Percentiles rank a stretch among this genome's conserved stretches.
Conservation (phyloP, 2,329 filamentous ascomycete species). For the Epichloe sibirici region DNA sequence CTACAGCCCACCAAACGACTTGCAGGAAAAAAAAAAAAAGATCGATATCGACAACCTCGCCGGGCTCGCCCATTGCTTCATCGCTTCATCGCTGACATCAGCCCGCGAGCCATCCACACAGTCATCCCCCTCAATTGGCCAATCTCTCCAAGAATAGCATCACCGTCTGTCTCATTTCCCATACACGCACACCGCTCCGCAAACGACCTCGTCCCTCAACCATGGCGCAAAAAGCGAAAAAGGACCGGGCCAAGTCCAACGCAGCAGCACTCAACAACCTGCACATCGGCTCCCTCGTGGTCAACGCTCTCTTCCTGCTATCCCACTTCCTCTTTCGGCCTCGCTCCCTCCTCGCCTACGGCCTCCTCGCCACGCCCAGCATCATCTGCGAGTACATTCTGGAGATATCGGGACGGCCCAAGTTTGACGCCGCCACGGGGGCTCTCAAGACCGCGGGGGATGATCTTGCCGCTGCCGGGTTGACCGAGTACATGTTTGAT, state of each 20-base stretch:
- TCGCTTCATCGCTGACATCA: neutral
- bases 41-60: too few species aligned
- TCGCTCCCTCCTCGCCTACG: conserved; percentile 56
- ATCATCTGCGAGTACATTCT: conserved; percentile 75
- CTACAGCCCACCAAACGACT: too few species aligned
- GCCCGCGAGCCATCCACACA: too few species aligned
- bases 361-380: conserved; percentile 60
- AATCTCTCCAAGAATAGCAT: neutral
- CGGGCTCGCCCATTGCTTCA: too few species aligned
- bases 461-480: conserved; percentile 74
- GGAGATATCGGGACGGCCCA: conserved; percentile 72
- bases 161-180: conserved; percentile 2
- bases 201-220: neutral
- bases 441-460: conserved; percentile 65
- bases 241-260: conserved; percentile 66
- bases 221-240: conserved; percentile 54
- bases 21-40: too few species aligned
- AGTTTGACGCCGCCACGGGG: conserved; percentile 48
- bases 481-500: conserved; percentile 99
- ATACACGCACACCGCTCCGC: neutral
- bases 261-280: conserved; percentile 64
- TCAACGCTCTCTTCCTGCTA: conserved; percentile 66
- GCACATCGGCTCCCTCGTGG: conserved; percentile 58
- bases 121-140: neutral
- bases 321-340: conserved; percentile 54